Base-by-base conservation (phyloP, 2,329 filamentous ascomycete species). In the Ascochyta fabae region DNA sequence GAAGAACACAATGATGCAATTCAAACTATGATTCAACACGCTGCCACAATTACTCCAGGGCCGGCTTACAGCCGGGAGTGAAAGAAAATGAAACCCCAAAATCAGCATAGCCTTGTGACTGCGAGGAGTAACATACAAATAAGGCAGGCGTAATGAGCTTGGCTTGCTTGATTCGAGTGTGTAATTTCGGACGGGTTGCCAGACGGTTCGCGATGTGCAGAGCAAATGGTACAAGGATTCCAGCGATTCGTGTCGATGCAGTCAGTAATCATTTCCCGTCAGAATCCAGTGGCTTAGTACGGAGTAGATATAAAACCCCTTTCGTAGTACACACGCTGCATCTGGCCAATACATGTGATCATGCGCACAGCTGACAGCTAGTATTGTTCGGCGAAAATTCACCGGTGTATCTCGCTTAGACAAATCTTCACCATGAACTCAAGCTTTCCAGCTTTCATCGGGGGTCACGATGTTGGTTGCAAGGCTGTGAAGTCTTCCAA, bases 221-320 rank as follows among this genome's bases (percentile, higher is more conserved):
- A 49, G 33, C n/a, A 56, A 64, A 56, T 67, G 56, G 33, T 62
- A 47, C 62, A 62, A 48, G 61, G 60, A 43, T 58, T 22, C 13
- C 12, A 33, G n/a, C 26, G 16, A 39, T 24, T 6, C 19, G 29
- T 13, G 29, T 29, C 8, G 8, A 23, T 38, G 15, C 10, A 16
- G 35, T 23, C n/a, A 12, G n/a, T 10, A 23, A 13, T 7, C 35
- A 5, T 16, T 39, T 23, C 12, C 19, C 36, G 22, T 16, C 13
- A 47, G 31, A 42, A 55, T 23, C 24, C 35, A 41, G 39, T 27
- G 34, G 48, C 26, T 43, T 26, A 51, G 53, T 24, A 34, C 19
- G 19, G 19, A 19, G 19, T 19, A 19, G 19, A 16, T 43, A 39
- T 3, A 40, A 48, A 36, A 36, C 47, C 44, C 36, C 12, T 44